Evolutionary conservation across 2,329 filamentous ascomycete species (phyloP).

Genomic region (Trichophyton rubrum): DNA sequence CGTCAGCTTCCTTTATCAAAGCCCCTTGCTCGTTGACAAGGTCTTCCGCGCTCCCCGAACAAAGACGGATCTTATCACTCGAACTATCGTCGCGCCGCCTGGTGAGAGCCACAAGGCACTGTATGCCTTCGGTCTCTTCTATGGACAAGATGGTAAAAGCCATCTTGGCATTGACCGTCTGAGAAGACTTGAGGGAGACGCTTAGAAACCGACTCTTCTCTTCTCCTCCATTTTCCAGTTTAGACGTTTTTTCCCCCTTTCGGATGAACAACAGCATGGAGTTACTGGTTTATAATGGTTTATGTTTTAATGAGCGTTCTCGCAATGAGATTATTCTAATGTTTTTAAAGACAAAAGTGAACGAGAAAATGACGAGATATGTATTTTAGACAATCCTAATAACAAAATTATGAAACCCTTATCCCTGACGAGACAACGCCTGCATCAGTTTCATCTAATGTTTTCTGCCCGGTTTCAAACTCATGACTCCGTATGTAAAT

Average conservation of each 20-base stretch:
- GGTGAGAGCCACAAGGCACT: constrained; percentile 28
- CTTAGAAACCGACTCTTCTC: constrained; percentile 17
- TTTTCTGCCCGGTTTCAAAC: neutral
- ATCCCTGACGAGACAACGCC: neutral
- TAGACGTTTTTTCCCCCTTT: neutral
- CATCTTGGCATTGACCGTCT: constrained; percentile 49
- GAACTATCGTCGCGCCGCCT: constrained; percentile 46
- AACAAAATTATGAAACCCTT: neutral
- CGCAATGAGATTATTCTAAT: neutral
- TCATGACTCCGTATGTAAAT: neutral
- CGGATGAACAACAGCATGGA: neutral
- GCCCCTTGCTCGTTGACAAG: constrained; percentile 57
- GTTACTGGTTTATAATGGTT: neutral
- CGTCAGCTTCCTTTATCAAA: constrained; percentile 63
- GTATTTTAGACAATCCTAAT: neutral
- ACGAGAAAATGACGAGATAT: neutral
- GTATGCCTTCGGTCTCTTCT: constrained; percentile 47
- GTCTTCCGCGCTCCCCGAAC: constrained; percentile 57
- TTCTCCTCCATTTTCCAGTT: neutral
- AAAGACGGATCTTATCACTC: constrained; percentile 55
- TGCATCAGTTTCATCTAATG: too few species aligned
- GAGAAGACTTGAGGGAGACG: constrained; percentile 29
- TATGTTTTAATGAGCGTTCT: neutral
- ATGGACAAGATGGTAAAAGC: constrained; percentile 47
- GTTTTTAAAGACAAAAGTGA: neutral